These are phyloP conservation scores for Euphorbia lathyris DNA, from an alignment of 345 rosid species.

Conservation along the genomic window DNA sequence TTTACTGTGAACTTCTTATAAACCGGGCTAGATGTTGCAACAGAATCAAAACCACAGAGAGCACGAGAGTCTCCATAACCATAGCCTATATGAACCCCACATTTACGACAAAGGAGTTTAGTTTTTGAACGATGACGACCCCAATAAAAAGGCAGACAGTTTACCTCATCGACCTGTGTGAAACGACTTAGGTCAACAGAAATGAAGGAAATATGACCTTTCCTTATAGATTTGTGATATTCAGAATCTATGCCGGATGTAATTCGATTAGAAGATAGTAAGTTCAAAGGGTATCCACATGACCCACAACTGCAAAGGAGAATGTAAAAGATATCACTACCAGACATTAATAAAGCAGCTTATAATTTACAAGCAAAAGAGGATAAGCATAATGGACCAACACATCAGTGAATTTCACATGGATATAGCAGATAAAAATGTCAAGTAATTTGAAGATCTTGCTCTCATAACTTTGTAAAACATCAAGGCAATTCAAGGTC, in stretches of 20 bases:
- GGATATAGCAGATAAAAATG: slow-evolving; percentile 10
- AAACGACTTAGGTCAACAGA: slow-evolving; percentile 58
- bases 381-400: not conserved
- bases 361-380: not conserved
- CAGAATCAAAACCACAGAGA: slow-evolving; percentile 54
- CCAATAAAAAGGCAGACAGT: slow-evolving; percentile 47
- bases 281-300: slow-evolving; percentile 60
- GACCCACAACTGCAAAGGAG: slow-evolving; percentile 53
- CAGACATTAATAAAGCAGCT: not conserved
- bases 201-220: slow-evolving; percentile 42
- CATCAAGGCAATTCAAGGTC: not conserved
- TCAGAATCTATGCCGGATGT: slow-evolving; percentile 41
- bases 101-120: slow-evolving; percentile 63
- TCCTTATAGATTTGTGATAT: slow-evolving; percentile 41
- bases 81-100: slow-evolving; percentile 60
- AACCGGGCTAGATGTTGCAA: slow-evolving; percentile 34
- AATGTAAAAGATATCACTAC: slow-evolving; percentile 7
- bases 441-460: not conserved
- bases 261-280: slow-evolving; percentile 45
- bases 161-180: slow-evolving; percentile 60
- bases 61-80: slow-evolving; percentile 51
- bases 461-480: not conserved
- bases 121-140: slow-evolving; percentile 42
- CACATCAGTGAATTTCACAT: not conserved
- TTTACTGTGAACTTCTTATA: slow-evolving; percentile 49